Evolutionary conservation across 495 filamentous ascomycete species (phyloP), one percentile per base, ranked within the genome.

Genomic region (Penicillium atrosanguineum): DNA sequence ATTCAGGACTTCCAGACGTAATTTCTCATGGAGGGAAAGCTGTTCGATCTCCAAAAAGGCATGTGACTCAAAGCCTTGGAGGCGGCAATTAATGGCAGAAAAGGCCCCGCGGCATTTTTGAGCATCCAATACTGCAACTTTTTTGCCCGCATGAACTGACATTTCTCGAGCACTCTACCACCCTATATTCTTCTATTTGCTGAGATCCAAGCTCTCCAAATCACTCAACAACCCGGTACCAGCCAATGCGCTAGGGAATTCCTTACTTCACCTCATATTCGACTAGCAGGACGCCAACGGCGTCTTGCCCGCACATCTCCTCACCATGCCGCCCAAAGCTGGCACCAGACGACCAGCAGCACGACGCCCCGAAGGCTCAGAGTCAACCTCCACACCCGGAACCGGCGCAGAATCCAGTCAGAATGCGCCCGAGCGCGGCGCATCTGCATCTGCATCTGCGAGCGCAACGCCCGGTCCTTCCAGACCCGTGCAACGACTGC

Each of bases 281-380:
- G 23, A 38, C 21, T 29, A 48, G 55, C 58, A 48, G 52, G 54
- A 39, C 59, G 52, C 56, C 43, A 39, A 47, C 49, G 54, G 58
- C 57, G 48, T 52, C 53, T 61, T 53, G 48, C 56, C 53, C 28
- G 58, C 48, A 29, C 44, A 41, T 41, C 50, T 38, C 6, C 60
- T 44, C 38, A 69, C 47, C 8, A 78, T 79, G 76, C 76, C 75
- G 45, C 76, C 73, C 23, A 79, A 78, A 68, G 65, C 64, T 12
- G 59, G 55, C 38, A 44, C 69, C 39, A 66, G 73, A 29, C 68
- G 70, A 51, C 64, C 70, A 53, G 52, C 64, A 44, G 51, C 67
- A 34, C 60, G 61, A 44, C 52, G 57, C 29, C 46, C 55, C 31
- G 29, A 52, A 8, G 42, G 44, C 50, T 26, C 52, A 28, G 41